Percentiles rank a stretch among this genome's conserved stretches.
Conservation (phyloP, 345 rosid genomes). For the Euphorbia pulcherrima region DNA sequence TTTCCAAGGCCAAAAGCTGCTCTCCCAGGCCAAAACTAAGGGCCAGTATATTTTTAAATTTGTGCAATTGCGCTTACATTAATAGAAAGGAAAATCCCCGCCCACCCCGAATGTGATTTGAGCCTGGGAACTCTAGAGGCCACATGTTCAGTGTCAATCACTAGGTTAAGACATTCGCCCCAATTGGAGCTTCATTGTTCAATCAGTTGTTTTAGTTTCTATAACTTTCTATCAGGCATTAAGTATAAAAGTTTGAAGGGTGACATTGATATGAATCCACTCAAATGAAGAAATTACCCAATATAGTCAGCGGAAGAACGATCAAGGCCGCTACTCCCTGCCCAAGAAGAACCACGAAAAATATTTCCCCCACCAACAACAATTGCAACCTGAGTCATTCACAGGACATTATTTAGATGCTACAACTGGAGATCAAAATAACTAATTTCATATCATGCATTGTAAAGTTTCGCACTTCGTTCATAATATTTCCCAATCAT, state of each 20-base stretch:
- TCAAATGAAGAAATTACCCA: constrained; percentile 48
- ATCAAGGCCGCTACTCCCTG: constrained; percentile 93
- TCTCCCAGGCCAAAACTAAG: no score
- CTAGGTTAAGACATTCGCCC: no score
- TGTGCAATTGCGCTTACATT: no score
- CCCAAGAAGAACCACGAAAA: constrained; percentile 89
- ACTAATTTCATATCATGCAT: constrained; percentile 7
- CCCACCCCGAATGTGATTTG: no score
- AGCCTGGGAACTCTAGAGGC: no score
- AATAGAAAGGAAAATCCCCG: no score
- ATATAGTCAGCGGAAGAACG: constrained; percentile 96
- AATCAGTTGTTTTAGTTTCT: no score
- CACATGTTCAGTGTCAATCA: no score
- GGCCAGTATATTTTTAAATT: no score
- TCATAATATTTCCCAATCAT: not conserved
- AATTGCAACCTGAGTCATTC: constrained; percentile 65
- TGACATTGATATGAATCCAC: not conserved
- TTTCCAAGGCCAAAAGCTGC: no score
- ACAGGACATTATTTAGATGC: constrained; percentile 7
- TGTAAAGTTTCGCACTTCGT: not conserved
- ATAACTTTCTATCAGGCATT: no score
- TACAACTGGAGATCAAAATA: constrained; percentile 3
- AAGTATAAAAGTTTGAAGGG: not conserved
- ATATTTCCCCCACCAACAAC: constrained; percentile 97
- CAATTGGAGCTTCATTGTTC: no score